A percentile compares a stretch with the other conserved stretches of the same genome.
phyloP scores from a whole-genome alignment of 371 early-diverging fungal genomes.

The Syncephalastrum racemosum region DNA sequence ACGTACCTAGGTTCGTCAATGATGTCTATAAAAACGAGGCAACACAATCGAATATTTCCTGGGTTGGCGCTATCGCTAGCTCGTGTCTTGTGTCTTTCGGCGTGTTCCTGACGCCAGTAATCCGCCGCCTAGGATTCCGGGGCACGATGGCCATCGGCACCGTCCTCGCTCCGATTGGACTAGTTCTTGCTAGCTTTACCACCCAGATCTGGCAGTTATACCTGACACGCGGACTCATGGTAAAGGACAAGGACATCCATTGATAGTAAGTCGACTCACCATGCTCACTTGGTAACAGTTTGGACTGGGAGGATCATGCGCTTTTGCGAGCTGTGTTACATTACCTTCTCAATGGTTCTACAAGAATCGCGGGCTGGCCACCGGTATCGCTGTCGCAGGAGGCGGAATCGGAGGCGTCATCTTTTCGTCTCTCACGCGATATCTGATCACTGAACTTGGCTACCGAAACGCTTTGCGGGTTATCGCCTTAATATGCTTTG shows the following conservation, averaged over 20 bases:
- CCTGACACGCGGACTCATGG: conserved; percentile 44
- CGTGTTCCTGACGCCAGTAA: conserved; percentile 51
- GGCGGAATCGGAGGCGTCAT: conserved; percentile 75
- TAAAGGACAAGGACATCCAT: background rate
- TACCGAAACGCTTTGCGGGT: conserved; percentile 55
- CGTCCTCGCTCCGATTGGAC: conserved; percentile 17
- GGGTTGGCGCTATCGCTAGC: conserved; percentile 15
- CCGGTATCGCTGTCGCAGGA: conserved; percentile 63
- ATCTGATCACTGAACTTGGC: conserved; percentile 49
- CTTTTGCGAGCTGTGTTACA: conserved; percentile 37
- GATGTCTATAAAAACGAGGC: conserved; percentile 8
- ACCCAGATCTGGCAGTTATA: conserved; percentile 46
- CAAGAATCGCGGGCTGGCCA: conserved; percentile 39
- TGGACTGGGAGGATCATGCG: conserved; percentile 36
- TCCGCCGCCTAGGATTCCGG: conserved; percentile 49
- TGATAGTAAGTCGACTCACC: conserved; percentile 40
- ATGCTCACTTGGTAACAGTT: conserved; percentile 59
- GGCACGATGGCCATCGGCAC: conserved; percentile 52
- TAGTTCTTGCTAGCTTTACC: conserved; percentile 46
- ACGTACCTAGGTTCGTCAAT: conserved; percentile 3
- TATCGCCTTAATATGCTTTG: conserved; percentile 33
- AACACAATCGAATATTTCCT: conserved; percentile 11
- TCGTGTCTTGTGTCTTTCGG: conserved; percentile 13
- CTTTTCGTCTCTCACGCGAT: conserved; percentile 57
- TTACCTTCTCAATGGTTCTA: conserved; percentile 50